A percentile compares a stretch with the other conserved stretches of the same genome.
phyloP scores from a whole-genome alignment of 1,139 yeast species.

The Kurtzmaniella quercitrusa region DNA sequence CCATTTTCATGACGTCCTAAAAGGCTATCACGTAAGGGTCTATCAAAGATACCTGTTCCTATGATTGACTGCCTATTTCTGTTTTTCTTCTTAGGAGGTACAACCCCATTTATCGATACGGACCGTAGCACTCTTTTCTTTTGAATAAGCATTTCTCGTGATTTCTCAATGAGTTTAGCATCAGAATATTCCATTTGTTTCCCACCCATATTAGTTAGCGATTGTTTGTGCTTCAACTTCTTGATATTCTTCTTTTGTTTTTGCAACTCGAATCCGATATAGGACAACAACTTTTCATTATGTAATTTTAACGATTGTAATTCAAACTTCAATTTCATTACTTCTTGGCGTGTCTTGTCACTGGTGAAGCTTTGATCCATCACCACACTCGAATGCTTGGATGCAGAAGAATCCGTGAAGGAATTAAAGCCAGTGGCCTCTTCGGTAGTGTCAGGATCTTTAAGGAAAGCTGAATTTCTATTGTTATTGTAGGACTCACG shows the following conservation, averaged over 20 bases:
- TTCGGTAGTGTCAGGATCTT: slow-evolving; percentile 8
- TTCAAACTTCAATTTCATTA: slow-evolving; percentile 51
- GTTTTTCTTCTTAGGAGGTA: slow-evolving; percentile 9
- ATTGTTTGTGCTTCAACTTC: slow-evolving; percentile 37
- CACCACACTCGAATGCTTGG: slow-evolving; percentile 36
- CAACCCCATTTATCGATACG: slow-evolving; percentile 41
- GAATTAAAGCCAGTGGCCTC: not conserved
- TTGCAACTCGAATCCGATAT: slow-evolving; percentile 56
- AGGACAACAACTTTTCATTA: slow-evolving; percentile 53
- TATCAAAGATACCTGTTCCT: slow-evolving; percentile 6
- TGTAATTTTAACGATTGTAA: slow-evolving; percentile 51
- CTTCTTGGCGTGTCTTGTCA: slow-evolving; percentile 46
- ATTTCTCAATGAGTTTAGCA: slow-evolving; percentile 47
- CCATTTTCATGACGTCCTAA: slow-evolving; percentile 15
- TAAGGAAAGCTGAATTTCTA: slow-evolving; percentile 22
- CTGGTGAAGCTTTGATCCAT: slow-evolving; percentile 26
- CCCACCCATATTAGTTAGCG: slow-evolving; percentile 17
- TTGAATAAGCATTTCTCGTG: slow-evolving; percentile 38
- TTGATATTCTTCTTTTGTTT: slow-evolving; percentile 43
- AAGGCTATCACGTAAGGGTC: slow-evolving; percentile 6
- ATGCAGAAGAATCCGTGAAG: slow-evolving; percentile 17
- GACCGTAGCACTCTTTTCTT: slow-evolving; percentile 44
- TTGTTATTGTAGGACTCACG: slow-evolving; percentile 4
- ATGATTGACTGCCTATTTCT: slow-evolving; percentile 2
- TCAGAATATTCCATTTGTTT: slow-evolving; percentile 48